Evolutionary conservation across 2,329 filamentous ascomycete genomes (phyloP), one percentile per base, ranked within the genome.

Genomic region (Cladosporium velox): DNA sequence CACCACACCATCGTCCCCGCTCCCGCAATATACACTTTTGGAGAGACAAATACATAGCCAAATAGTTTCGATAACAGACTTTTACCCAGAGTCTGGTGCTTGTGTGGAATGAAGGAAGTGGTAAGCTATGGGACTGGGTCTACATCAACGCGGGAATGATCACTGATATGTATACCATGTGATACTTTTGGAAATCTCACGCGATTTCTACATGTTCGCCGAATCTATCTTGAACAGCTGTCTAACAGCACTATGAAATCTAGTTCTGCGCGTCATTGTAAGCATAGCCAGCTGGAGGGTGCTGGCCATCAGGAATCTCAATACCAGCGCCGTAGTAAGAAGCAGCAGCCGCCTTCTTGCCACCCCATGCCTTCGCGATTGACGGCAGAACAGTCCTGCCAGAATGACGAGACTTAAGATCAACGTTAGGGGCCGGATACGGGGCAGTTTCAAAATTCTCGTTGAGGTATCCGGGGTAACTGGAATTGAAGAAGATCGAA

Each of bases 381-480:
- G 67, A 67, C 11, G 75, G 75, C 38, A 76, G 67, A 12, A 78
- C 74, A 41, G 70, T 73, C 21, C 76, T 71, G 4, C 69, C 68
- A 30, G 70, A 73, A 3, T 66, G 57, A 6, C 72, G 73, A 44
- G 73, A 74, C 18, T 69, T 63, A n/a, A 73, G 68, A 34, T 67
- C 61, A 26, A 71, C 65, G 67, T 78, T 76, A 4, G 75, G 75
- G 12, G 71, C 70, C 26, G 74, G 74, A 63, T 74, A 74, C 1
- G 70, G 65, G 21, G 70, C 72, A 2, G 49, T 63, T 41, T 59
- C 34, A 51, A 74, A 73, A 32, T 59, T 66, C 28, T 60, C 44
- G 70, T 74, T 77, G 72, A 77, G 77, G 2, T 73, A 74, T 18
- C 75, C 76, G 32, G 74, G 69, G 67, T 75, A 77, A 14, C 74